phyloP scores from a whole-genome alignment of 768 basidiomycete genomes.

The Pilatotrama ljubarskyi region DNA sequence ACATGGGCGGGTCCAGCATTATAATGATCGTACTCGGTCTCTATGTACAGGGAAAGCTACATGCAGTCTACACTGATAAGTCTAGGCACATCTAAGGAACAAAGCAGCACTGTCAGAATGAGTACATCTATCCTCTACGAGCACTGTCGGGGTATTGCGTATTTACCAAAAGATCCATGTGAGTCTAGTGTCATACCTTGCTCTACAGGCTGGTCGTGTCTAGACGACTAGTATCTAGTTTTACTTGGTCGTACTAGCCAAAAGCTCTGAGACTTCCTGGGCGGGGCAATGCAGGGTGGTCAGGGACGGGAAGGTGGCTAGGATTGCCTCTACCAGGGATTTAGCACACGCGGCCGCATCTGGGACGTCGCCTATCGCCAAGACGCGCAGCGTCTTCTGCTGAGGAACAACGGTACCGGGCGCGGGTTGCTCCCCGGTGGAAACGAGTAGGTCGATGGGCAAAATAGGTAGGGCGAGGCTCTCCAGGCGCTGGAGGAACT shows the following conservation, averaged over 20 bases:
- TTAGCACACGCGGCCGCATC: constrained; percentile 1
- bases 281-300: constrained; percentile 5
- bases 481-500: constrained; percentile 26
- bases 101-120: neutral
- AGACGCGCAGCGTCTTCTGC: constrained; percentile 17
- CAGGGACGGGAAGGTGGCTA: constrained; percentile 12
- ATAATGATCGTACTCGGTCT: neutral
- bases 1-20: neutral
- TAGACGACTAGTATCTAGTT: neutral
- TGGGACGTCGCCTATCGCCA: constrained; percentile 27
- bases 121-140: neutral
- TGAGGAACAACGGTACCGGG: neutral
- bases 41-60: neutral
- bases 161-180: too few relatives aligned
- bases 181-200: neutral
- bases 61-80: neutral
- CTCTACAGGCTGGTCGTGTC: neutral
- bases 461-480: constrained; percentile 20
- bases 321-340: neutral
- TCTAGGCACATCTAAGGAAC: neutral
- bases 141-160: neutral
- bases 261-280: constrained; percentile 6
- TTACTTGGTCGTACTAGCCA: neutral
- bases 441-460: constrained; percentile 23
- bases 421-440: constrained; percentile 4